Base-by-base conservation (phyloP, 2,329 filamentous ascomycete species). In the Calonectria montana region DNA sequence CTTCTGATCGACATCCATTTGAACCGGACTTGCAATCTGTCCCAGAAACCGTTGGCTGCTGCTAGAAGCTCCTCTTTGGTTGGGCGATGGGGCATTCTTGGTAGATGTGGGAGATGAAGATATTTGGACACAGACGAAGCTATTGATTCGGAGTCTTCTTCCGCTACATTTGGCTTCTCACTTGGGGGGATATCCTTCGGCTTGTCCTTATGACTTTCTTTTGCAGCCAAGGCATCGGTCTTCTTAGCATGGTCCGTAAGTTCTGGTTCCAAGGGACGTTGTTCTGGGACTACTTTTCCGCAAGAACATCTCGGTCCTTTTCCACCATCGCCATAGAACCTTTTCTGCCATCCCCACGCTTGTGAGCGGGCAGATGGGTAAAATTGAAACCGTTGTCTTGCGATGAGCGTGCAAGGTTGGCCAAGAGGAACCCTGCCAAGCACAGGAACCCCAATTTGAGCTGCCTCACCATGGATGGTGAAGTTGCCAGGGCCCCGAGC, bases 1-100 rank as follows among this genome's bases (percentile, higher is more conserved):
- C 96, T 98, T 80, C 96, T 89, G 78, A 99, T 99, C 2, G 97
- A 97, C 79, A 97, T 93, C 97, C 97, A 99, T 84, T 99, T 99
- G 86, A 98, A 97, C 47, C 95, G 93, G 27, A 98, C 94, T 80
- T 93, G 95, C 53, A 98, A 84, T 61, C 97, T 91, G 74, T 97
- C 93, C 92, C 95, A 97, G 82, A 98, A 98, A 1, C 96, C 96
- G 25, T 92, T 98, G 41, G 97, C 95, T 5, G 97, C 96, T 23
- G 94, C 93, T 41, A 99, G 87, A 31, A 99, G 88, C 83, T 99
- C 97, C 81, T 98, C 96, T 81, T 97, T 98, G 9, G 93, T 96
- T 6, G 97, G 96, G 23, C 96, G 90, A 85, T 98, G 95, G n/a
- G 93, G 91, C 82, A 95, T 90, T 77, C 94, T 93, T 27, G 89